Base-by-base conservation (phyloP, 139 green algal species). In the Nannochloris sp. region DNA sequence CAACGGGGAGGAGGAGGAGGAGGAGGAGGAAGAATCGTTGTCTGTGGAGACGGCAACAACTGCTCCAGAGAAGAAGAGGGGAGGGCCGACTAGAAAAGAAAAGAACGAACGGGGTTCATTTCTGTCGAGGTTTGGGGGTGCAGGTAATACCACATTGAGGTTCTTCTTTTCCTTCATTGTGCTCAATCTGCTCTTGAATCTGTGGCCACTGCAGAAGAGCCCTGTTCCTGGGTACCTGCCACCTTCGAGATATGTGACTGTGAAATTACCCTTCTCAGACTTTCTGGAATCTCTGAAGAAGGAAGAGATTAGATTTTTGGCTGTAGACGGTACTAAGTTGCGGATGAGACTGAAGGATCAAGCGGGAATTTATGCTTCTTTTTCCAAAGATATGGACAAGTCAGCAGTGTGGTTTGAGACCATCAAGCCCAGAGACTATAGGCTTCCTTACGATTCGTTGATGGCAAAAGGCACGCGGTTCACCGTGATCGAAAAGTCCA, bases 361-460 rank as follows among this genome's bases (percentile, higher is more conserved):
- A 28, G 46, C 46, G 17, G 16, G 17, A 23, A 23, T 23, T 44
- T 69, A 56, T 51, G 63, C 53, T 14, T 72, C 40, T 61, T 53
- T 53, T 23, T 28, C 49, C 1, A 2, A 29, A 17, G 33, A 57
- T 1, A 23, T 65, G 8, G 66, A 74, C 20, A 28, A 63, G 33
- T 56, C 49, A n/a, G 36, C 66, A 17, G 56, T 88, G 1, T 59
- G 63, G 14, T 93, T 92, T 58, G 67, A 75, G n/a, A 94, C 87
- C 0, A 67, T 83, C 25, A 73, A 84, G 14, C 89, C 89, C 4
- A 61, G 57, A 3, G 89, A 96, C 70, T 87, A 89, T 72, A 66
- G 61, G 43, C 79, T 83, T 23, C 88, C 88, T 2, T 95, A 95
- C 61, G 80, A 81, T 0, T 73, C 56, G 28, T 61, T 82, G 63